Percentiles rank a stretch among this genome's conserved stretches.
Conservation (phyloP, 495 filamentous ascomycete species). For the Chaetomium tenue region DNA sequence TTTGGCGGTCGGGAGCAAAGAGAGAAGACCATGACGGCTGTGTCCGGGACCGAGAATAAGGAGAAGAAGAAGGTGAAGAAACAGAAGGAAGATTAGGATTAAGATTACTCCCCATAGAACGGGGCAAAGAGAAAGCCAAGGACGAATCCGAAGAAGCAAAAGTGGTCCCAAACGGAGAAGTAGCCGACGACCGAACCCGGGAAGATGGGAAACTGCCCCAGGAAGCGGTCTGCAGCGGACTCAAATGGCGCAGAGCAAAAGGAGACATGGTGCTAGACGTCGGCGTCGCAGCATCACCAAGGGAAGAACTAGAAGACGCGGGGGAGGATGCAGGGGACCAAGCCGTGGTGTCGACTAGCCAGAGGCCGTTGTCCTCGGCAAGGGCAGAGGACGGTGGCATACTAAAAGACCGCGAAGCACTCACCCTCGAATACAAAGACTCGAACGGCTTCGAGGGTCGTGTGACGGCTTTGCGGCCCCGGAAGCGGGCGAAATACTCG, state of each 20-base stretch:
- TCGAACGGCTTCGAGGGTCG: constrained; percentile 49
- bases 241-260: constrained; percentile 25
- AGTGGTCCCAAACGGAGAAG: constrained; percentile 24
- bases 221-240: constrained; percentile 23
- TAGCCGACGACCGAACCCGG: constrained; percentile 24
- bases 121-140: constrained; percentile 2
- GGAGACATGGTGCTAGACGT: constrained; percentile 29
- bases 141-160: constrained; percentile 14
- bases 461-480: constrained; percentile 48
- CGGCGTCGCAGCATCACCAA: constrained; percentile 29
- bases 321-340: constrained; percentile 36
- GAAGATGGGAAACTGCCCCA: constrained; percentile 32
- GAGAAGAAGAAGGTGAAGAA: constrained; percentile 11
- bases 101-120: constrained; percentile 13
- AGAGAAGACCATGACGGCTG: constrained; percentile 34
- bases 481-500: constrained; percentile 54
- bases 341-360: constrained; percentile 40
- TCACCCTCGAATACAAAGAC: constrained; percentile 53
- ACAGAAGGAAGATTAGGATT: constrained; percentile 24
- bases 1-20: constrained; percentile 27
- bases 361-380: constrained; percentile 25
- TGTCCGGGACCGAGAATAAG: constrained; percentile 16
- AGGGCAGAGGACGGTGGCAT: constrained; percentile 33
- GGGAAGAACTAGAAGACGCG: constrained; percentile 37
- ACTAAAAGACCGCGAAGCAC: constrained; percentile 39